Evolutionary conservation across 345 rosid genomes (phyloP).

Genomic region (Arabis hirsuta): DNA sequence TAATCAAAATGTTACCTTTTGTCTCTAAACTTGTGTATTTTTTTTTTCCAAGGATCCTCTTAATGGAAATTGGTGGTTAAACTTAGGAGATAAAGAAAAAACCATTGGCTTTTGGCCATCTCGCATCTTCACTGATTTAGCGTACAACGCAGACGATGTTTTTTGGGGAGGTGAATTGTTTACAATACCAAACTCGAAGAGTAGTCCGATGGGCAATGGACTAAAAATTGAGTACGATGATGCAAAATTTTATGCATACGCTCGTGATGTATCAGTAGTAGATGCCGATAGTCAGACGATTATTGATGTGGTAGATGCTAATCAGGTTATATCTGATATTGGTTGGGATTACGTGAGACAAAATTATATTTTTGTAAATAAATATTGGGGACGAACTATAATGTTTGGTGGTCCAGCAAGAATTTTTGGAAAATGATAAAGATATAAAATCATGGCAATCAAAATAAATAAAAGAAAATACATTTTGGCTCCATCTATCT

Average conservation of each 20-base stretch:
- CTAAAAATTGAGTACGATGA: not conserved
- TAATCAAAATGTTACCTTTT: not conserved
- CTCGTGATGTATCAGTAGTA: conserved; percentile 1
- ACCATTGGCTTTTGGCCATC: conserved; percentile 18
- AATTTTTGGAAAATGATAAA: conserved; percentile 1
- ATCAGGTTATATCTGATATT: conserved; percentile 14
- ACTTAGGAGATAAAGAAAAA: not conserved
- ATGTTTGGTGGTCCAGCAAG: conserved; percentile 24
- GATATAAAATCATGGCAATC: not conserved
- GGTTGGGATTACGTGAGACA: conserved; percentile 26
- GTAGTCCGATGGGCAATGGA: conserved; percentile 29
- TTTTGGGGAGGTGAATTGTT: conserved; percentile 22
- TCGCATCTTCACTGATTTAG: conserved; percentile 9
- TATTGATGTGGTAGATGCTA: not conserved
- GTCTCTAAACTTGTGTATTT: conserved; percentile 8
- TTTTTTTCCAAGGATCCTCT: not conserved
- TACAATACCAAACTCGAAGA: not conserved
- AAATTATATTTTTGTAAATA: not conserved
- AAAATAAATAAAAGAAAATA: too few species aligned
- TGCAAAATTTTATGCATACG: conserved; percentile 14
- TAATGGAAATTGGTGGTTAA: conserved; percentile 24
- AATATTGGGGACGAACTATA: conserved; percentile 17
- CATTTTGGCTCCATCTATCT: too few species aligned
- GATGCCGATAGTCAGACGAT: not conserved
- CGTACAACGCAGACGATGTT: not conserved